Percentiles rank a stretch among this genome's conserved stretches.
Conservation (phyloP, 768 basidiomycete genomes). For the Myochromella boudieri region DNA sequence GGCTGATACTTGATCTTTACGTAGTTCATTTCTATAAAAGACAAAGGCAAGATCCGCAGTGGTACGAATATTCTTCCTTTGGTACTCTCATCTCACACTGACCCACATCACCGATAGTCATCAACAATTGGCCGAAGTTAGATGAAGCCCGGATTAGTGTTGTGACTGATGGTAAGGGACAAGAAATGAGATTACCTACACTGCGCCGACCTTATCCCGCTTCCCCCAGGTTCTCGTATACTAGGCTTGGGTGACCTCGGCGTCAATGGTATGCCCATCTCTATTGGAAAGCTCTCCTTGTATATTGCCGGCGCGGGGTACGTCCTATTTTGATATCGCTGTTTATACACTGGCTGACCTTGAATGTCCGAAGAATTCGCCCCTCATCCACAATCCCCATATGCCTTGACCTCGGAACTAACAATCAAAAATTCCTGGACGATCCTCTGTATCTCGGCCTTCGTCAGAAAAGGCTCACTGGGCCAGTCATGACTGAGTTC, state of each 20-base stretch:
- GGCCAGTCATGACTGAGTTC: conserved; percentile 70
- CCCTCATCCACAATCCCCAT: conserved; percentile 81
- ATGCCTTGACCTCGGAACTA: conserved; percentile 86
- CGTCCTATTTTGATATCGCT: conserved; percentile 17
- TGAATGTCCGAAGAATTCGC: conserved; percentile 51
- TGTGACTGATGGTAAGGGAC: conserved; percentile 77
- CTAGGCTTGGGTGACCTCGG: conserved; percentile 86
- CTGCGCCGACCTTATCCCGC: conserved; percentile 21
- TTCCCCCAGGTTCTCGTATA: conserved; percentile 70
- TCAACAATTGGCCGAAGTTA: conserved; percentile 70
- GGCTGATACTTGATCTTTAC: conserved; percentile 15
- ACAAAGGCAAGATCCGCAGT: conserved; percentile 75
- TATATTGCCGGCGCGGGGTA: conserved; percentile 91
- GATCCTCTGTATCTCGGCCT: conserved; percentile 92
- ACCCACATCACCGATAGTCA: conserved; percentile 34
- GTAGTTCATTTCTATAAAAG: conserved; percentile 76
- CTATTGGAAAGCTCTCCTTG: conserved; percentile 89
- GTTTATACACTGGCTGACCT: neutral
- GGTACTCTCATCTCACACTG: neutral
- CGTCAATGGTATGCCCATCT: conserved; percentile 84
- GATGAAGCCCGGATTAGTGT: conserved; percentile 86
- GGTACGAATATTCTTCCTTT: conserved; percentile 27
- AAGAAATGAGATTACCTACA: neutral
- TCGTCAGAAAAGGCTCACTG: conserved; percentile 64
- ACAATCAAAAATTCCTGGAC: conserved; percentile 74